Evolutionary conservation across 345 rosid genomes (phyloP).

Genomic region (Noccaea bulbosa): DNA sequence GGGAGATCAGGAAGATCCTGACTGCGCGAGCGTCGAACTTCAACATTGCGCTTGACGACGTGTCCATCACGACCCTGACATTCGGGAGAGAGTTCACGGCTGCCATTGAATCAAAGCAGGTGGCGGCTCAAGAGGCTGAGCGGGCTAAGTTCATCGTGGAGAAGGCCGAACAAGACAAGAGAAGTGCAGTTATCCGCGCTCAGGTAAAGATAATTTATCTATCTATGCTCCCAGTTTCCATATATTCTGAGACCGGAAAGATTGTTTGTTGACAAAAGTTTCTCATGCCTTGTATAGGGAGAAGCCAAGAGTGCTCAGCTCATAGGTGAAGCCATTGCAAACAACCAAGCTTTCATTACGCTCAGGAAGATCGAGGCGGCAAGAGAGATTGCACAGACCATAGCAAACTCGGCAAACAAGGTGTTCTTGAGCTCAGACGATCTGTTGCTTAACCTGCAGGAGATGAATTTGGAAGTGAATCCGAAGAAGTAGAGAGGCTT

Average conservation of each 20-base stretch:
- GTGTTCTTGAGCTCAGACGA: slow-evolving; percentile 72
- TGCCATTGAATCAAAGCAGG: slow-evolving; percentile 94
- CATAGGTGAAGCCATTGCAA: slow-evolving; percentile 91
- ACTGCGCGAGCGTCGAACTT: slow-evolving; percentile 78
- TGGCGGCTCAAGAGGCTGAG: slow-evolving; percentile 96
- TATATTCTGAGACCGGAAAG: not conserved
- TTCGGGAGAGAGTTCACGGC: slow-evolving; percentile 94
- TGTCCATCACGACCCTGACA: slow-evolving; percentile 81
- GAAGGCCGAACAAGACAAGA: slow-evolving; percentile 94
- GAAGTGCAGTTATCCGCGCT: slow-evolving; percentile 87
- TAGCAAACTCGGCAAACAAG: slow-evolving; percentile 67
- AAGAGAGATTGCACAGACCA: slow-evolving; percentile 84
- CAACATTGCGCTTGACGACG: slow-evolving; percentile 84
- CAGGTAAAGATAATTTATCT: slow-evolving; percentile 53
- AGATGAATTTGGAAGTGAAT: slow-evolving; percentile 52
- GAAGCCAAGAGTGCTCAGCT: slow-evolving; percentile 92
- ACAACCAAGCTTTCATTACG: slow-evolving; percentile 86
- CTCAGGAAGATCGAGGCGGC: slow-evolving; percentile 91
- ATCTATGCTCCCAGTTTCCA: not conserved
- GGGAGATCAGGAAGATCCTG: slow-evolving; percentile 80
- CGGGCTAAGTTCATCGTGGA: slow-evolving; percentile 93
- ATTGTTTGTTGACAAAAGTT: slow-evolving; percentile 15
- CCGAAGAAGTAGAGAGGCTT: slow-evolving; percentile 30
- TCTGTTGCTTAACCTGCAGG: slow-evolving; percentile 76
- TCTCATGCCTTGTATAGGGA: slow-evolving; percentile 54